Evolutionary conservation across 495 filamentous ascomycete species (phyloP), one percentile per base, ranked within the genome.

Genomic region (Venustampulla echinocandica): DNA sequence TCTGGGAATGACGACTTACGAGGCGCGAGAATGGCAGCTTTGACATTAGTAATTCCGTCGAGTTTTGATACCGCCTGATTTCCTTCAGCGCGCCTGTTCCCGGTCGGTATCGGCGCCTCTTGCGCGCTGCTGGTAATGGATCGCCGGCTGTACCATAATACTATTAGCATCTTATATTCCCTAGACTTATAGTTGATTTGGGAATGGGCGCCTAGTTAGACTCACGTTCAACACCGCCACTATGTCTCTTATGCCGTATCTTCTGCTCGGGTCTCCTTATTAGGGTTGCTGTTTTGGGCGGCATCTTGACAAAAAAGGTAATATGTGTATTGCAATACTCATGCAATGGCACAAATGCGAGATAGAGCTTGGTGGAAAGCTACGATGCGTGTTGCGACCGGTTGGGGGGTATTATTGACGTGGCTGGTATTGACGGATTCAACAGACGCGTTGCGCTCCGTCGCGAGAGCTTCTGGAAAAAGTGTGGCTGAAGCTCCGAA

Each of bases 1-100:
- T 30, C 10, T 4, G 3, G 23, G 21, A 17, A 38, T 19, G 30
- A 11, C 11, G 25, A 33, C 77, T 47, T 66, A 95, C 90, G 10
- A 96, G 68, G 47, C 90, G 79, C 15, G 87, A 76, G 60, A 96
- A 96, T 1, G 90, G 90, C 2, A 93, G 66, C 60, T 94, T 95
- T 14, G 69, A 63, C 41, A 96, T 63, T 1, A 96, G 66, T 0
- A 96, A 71, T 47, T 95, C 88, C 32, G 84, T 94, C 35, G 70
- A 79, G 58, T 75, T 77, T 65, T 96, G 90, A 59, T 92, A 87
- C 56, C 73, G 72, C 38, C 89, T 74, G 61, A 96, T 96, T 68
- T 96, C 90, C 54, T 78, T 79, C 13, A 96, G 68, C 1, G 90
- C 90, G 14, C 84, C 62, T 1, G 89, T 95, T 46, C 90, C 90